Base-by-base conservation (phyloP, 2,329 filamentous ascomycete species). In the Fusarium virguliforme region DNA sequence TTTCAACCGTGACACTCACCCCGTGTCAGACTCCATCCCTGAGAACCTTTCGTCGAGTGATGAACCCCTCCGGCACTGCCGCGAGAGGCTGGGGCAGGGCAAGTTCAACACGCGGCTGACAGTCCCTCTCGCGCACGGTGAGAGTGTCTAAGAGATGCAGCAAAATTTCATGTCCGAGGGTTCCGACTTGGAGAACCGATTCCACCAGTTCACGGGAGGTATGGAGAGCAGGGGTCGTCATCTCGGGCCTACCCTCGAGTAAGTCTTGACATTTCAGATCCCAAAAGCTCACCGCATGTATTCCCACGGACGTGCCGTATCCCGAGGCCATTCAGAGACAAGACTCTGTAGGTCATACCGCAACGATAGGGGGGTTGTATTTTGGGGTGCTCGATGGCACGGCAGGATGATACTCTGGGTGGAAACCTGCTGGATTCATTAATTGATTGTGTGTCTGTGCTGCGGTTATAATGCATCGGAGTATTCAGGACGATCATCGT, bases 391-490 rank as follows among this genome's bases (percentile, higher is more conserved):
- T 53, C 50, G 60, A 41, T 37, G 48, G 24, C n/a, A n/a, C 53
- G 8, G 32, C 40, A 62, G 50, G 48, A 35, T 62, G 41, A 65
- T 46, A 37, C 40, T 48, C 30, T 41, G 28, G 56, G n/a, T n/a
- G 32, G 40, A 9, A 32, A 24, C 51, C 24, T 46, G 38, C 28
- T 59, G 18, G 26, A 30, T 26, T 58, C 8, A 28, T 48, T 24
- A 3, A 30, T 41, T 9, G 34, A 54, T 22, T 30, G 56, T 15
- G 15, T 24, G 58, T 24, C 34, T 24, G 24, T 60, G 7, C 26
- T 13, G 38, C 60, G 43, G 34, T 70, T 56, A 24, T 68, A 64
- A 70, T 67, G 54, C 43, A 56, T 70, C 58, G 50, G 62, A 59
- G 43, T 28, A 48, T 48, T 48, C 43, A 30, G n/a, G 43, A 30